A percentile compares a stretch with the other conserved stretches of the same genome.
These are phyloP conservation scores for Piloderma croceum DNA, from an alignment of 768 basidiomycete species.

Conservation along the genomic window DNA sequence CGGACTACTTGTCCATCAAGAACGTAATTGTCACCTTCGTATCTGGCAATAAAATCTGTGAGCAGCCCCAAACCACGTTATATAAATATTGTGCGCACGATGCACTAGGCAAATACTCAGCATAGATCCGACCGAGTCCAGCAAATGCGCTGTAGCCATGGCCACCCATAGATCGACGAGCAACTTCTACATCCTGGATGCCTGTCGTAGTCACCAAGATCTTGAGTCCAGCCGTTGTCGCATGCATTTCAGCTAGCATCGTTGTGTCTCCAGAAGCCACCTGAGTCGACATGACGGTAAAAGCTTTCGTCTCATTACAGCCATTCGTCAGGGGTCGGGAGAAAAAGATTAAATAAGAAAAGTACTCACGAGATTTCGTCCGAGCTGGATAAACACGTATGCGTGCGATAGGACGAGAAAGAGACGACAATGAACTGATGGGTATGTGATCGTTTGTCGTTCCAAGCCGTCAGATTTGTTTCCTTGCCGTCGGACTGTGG, in stretches of 20 bases:
- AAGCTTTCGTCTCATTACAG: slow-evolving; percentile 38
- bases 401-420: slow-evolving; percentile 64
- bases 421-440: slow-evolving; percentile 68
- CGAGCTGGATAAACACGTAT: slow-evolving; percentile 64
- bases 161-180: slow-evolving; percentile 68
- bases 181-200: slow-evolving; percentile 56
- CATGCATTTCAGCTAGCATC: slow-evolving; percentile 67
- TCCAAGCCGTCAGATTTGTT: slow-evolving; percentile 50
- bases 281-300: slow-evolving; percentile 42
- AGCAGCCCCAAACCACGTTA: neutral
- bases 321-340: neutral
- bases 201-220: slow-evolving; percentile 47
- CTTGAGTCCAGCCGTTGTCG: slow-evolving; percentile 65
- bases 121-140: slow-evolving; percentile 60
- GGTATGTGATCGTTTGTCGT: slow-evolving; percentile 62
- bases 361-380: slow-evolving; percentile 47
- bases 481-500: slow-evolving; percentile 69
- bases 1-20: slow-evolving; percentile 71
- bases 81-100: slow-evolving; percentile 40
- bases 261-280: slow-evolving; percentile 54
- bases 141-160: slow-evolving; percentile 71
- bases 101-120: slow-evolving; percentile 56
- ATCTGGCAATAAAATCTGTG: slow-evolving; percentile 31
- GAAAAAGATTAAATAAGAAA: neutral
- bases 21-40: slow-evolving; percentile 77